Base-by-base conservation (phyloP, 768 basidiomycete genomes). In the Tricholoma bakamatsutake region DNA sequence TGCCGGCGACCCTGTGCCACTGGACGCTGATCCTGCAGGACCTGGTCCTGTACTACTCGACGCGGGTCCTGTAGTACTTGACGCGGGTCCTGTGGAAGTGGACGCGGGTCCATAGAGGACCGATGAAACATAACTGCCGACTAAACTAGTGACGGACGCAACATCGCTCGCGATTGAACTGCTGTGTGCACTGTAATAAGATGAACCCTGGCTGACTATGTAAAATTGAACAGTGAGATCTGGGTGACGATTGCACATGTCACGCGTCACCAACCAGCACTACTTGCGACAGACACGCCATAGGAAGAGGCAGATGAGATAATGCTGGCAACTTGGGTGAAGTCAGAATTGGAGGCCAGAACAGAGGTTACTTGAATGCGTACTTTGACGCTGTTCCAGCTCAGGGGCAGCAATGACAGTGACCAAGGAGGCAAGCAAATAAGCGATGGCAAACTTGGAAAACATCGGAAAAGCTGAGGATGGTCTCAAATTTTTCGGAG, bases 351-450 rank as follows among this genome's bases (percentile, higher is more conserved):
- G 64, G 48, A 42, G 17, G 37, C 53, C 17, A 7, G 31, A n/a
- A 40, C 24, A 43, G n/a, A 24, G 21, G 53, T 17, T 17, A 4
- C 15, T 12, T 21, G 33, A 24, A 28, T 17, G 60, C 75, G 28
- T 64, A 83, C 80, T 56, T 67, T 78, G 77, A 53, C 80, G 76
- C 57, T 71, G 68, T 54, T 78, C 62, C 12, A 70, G 56, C 54
- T 67, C 62, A 24, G 73, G 72, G 13, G 70, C 71, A n/a, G 76
- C 77, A 46, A 61, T 60, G 21, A 67, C 69, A 18, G 69, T 60
- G 42, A 67, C 64, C 45, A 70, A 66, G 37, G 73, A 66, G 50
- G 71, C 62, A 45, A 78, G 55, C 62, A 78, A 60, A 46, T 70
- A 66, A 57, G 72, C 63, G 47, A 73, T 33, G 50, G 73, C 45